Evolutionary conservation across 108 stramenopile species (phyloP), one percentile per base, ranked within the genome.

Genomic region (Skeletonema tropicum): DNA sequence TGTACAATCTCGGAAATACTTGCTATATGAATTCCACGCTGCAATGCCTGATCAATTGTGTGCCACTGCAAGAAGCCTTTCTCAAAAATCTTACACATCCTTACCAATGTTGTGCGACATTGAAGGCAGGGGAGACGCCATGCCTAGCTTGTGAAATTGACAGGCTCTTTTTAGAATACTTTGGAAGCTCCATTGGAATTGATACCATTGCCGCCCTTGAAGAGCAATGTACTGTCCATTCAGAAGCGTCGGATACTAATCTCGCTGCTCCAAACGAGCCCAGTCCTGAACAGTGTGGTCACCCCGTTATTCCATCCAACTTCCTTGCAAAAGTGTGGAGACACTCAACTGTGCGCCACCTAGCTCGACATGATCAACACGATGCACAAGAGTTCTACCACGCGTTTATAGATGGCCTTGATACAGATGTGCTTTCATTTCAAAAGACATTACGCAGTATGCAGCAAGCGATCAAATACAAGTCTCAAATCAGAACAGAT

Each of bases 301-400:
- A 87, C 32, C 97, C 97, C n/a, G 77, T 94, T n/a, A 81, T 94
- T 60, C 86, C 86, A 32, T 84, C 93, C 25, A 85, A 90, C n/a
- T 59, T 97, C 48, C 71, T 97, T 12, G 76, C 87, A n/a, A 87
- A 93, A 39, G 83, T 89, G 31, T 97, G 95, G 97, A 93, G 85
- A 55, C 82, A 84, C 38, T 57, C 60, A 3, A 85, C 80, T 15
- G 90, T 92, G 78, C 83, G 88, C 19, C 85, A 86, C 46, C 65
- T 96, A 38, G 92, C 92, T 13, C 89, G 93, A 17, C 94, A 96
- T 71, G 88, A 93, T 32, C 95, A 96, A 69, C 89, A 89, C 52
- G 97, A 97, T 87, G 89, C 94, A 15, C 95, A 95, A 64, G 97
- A 97, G 71, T 97, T 94, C 59, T 71, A 95, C 29, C 86, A 91